Evolutionary conservation across 208 protist species (phyloP).

Genomic region (Leishmania mexicana): DNA sequence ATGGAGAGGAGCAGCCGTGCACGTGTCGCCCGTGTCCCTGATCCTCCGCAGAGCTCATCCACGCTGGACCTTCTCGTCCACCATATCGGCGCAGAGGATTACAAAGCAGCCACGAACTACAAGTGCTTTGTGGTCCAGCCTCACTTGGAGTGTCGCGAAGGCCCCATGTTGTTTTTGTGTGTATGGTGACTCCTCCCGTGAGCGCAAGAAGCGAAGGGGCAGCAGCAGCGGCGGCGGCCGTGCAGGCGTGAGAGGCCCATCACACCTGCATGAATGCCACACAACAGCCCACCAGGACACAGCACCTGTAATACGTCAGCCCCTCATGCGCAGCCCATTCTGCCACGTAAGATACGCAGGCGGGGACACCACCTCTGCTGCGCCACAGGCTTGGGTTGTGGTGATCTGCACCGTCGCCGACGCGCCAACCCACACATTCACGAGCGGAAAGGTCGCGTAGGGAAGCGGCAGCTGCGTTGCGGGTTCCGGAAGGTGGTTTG

Average conservation of each 20-base stretch:
- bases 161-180: background rate
- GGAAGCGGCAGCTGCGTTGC: constrained; percentile 37
- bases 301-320: background rate
- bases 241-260: background rate
- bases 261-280: background rate
- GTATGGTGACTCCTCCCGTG: background rate
- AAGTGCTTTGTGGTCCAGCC: background rate
- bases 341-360: constrained; percentile 37
- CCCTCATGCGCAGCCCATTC: constrained; percentile 34
- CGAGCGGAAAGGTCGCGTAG: constrained; percentile 52
- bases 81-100: background rate
- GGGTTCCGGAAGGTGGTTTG: constrained; percentile 32
- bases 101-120: background rate
- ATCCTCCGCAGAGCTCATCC: background rate
- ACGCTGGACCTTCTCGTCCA: background rate
- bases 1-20: background rate
- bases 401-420: constrained; percentile 50
- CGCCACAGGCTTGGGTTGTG: constrained; percentile 21
- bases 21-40: background rate
- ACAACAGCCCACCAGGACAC: background rate
- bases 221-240: background rate
- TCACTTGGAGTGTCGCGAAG: background rate
- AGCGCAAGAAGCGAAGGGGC: background rate
- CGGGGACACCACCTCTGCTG: constrained; percentile 4
- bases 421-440: constrained; percentile 41